phyloP scores from a whole-genome alignment of 371 early-diverging fungal species.

The Conidiobolus incongruus region DNA sequence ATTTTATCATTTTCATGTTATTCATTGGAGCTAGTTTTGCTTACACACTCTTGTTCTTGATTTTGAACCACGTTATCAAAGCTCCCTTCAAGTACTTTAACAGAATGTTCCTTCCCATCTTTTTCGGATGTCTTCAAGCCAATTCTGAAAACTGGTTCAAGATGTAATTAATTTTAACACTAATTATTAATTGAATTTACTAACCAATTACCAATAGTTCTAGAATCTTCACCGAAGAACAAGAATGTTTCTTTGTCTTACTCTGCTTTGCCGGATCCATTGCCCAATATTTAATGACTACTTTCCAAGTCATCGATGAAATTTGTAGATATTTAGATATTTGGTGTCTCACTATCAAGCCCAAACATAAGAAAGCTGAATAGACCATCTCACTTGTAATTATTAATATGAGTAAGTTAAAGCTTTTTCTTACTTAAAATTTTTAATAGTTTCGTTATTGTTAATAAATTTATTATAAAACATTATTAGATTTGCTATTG shows the following conservation, averaged over 20 bases:
- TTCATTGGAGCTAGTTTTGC: conserved; percentile 60
- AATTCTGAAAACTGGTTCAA: conserved; percentile 19
- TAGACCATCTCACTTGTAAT: too few relatives aligned
- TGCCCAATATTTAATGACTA: conserved; percentile 42
- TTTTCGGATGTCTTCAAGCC: conserved; percentile 41
- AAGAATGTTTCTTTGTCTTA: conserved; percentile 26
- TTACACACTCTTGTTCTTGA: conserved; percentile 62
- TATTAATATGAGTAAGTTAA: too few relatives aligned
- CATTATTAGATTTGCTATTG: too few relatives aligned
- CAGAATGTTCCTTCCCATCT: conserved; percentile 26
- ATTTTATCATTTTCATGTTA: conserved; percentile 37
- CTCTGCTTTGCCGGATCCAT: conserved; percentile 22
- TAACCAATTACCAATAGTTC: conserved; percentile 4
- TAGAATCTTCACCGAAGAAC: conserved; percentile 13
- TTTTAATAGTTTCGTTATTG: too few relatives aligned
- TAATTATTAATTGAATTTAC: neutral
- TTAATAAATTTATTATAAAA: too few relatives aligned
- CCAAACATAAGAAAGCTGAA: too few relatives aligned
- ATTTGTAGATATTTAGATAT: conserved; percentile 68
- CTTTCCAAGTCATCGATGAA: conserved; percentile 42
- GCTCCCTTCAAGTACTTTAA: conserved; percentile 51
- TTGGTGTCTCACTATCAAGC: conserved; percentile 60
- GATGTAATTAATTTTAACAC: conserved; percentile 15
- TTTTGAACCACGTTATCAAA: conserved; percentile 68
- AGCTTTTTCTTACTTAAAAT: too few relatives aligned